Base-by-base conservation (phyloP, 176 grass and related monocot species). In the Pharus latifolius region DNA sequence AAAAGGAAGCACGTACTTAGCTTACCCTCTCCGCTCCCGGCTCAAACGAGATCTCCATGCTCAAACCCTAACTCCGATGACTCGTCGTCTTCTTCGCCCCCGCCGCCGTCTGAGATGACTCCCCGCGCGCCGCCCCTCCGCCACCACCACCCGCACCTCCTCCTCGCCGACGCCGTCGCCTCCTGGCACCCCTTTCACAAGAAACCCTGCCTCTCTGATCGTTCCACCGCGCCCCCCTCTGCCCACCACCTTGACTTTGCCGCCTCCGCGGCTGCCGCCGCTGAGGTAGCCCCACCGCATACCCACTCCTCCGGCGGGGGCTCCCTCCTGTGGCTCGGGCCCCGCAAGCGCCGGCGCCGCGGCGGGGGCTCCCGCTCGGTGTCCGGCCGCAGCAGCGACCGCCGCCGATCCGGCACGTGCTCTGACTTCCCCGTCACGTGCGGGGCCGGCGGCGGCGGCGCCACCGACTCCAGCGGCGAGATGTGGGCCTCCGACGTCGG, bases 401-500 rank as follows among this genome's bases (percentile, higher is more conserved):
- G 84, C 34, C 79, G 89, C 40, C 72, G 84, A 61, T 85, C 84
- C 53, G 89, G 84, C 19, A 92, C 89, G n/a, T 92, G 89, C 85
- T 92, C 89, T 15, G 85, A 88, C 42, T 85, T 92, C 74, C 89
- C 87, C 5, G 34, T 92, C 20, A 81, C 85, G 1, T 72, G 84
- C 45, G 89, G 84, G 2, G 61, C 75, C 47, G 85, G 89, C 16
- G 78, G 81, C 17, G 85, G 89, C 17, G 83, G 76, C 38, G 89
- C 84, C 23, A 92, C 89, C 0, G 89, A 92, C 56, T 92, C 89
- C 42, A 92, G 89, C 70, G 89, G 89, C 17, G 89, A 92, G 78
- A 73, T 92, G 78, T 92, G 89, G 89, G 78, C 84, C 34, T 92
- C 89, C 17, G 89, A 92, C 52, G 81, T 92, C 33, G 86, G 89